Percentiles rank a stretch among this genome's conserved stretches.
Evolutionary conservation across 148 eudicot genomes (phyloP).

Genomic region (Agrostemma githago): DNA sequence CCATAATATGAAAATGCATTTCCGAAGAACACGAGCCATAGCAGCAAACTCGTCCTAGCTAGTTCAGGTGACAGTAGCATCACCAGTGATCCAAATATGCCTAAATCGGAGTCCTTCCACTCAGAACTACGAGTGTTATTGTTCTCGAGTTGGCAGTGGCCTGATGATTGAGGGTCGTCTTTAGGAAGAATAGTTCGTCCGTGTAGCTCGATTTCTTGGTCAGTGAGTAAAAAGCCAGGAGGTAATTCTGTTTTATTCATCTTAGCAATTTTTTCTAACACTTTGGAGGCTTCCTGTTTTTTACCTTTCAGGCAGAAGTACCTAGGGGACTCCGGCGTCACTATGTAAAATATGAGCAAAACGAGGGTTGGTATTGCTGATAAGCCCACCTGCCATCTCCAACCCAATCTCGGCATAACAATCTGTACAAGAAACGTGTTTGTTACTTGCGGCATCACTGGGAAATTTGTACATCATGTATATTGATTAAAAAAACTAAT

Average conservation of each 20-base stretch:
- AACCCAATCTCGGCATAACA: constrained; percentile 23
- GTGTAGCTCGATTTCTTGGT: constrained; percentile 9
- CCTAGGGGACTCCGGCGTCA: constrained; percentile 24
- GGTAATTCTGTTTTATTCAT: constrained; percentile 13
- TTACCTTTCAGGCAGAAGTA: constrained; percentile 22
- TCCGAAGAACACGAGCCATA: constrained; percentile 76
- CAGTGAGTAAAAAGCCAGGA: constrained; percentile 20
- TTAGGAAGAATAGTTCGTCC: background rate
- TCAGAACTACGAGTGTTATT: constrained; percentile 19
- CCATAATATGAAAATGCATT: constrained; percentile 82
- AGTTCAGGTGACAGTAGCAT: constrained; percentile 58
- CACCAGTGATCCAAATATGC: constrained; percentile 26
- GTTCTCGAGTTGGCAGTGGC: constrained; percentile 9
- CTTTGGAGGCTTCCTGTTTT: constrained; percentile 16
- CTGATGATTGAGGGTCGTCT: background rate
- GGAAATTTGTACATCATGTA: no score
- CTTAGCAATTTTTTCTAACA: constrained; percentile 11
- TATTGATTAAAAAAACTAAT: no score
- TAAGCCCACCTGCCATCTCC: constrained; percentile 26
- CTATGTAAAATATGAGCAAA: constrained; percentile 14
- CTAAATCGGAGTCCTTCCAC: constrained; percentile 21
- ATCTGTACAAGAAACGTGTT: background rate
- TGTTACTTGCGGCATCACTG: no score
- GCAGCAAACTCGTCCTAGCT: constrained; percentile 49
- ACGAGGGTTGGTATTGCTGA: constrained; percentile 19